These are phyloP conservation scores for Harringtonia aguacate DNA, from an alignment of 2,329 filamentous ascomycete species.

Conservation along the genomic window DNA sequence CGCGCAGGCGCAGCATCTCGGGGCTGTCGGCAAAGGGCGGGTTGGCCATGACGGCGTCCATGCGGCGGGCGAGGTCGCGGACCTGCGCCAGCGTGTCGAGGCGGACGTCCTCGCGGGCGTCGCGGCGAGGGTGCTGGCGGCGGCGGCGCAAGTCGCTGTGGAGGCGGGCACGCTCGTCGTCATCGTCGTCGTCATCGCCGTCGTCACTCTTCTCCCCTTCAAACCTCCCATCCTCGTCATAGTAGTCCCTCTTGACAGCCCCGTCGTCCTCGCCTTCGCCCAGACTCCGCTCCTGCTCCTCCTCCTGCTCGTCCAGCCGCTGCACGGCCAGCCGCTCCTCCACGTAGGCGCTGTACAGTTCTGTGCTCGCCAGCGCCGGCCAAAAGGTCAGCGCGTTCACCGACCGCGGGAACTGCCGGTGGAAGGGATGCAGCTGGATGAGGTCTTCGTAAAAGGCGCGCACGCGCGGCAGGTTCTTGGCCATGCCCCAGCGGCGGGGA, in stretches of 20 bases:
- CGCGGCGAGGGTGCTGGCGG: constrained; percentile 11
- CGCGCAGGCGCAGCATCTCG: constrained; percentile 59
- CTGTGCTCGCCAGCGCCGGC: constrained; percentile 67
- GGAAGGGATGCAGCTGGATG: constrained; percentile 66
- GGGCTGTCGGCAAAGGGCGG: constrained; percentile 59
- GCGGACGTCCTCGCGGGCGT: constrained; percentile 29
- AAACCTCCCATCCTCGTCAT: background rate
- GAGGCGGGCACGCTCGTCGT: background rate
- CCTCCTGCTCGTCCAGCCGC: constrained; percentile 17
- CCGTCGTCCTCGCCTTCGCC: constrained; percentile 11
- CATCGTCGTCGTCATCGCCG: background rate
- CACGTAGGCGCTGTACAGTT: constrained; percentile 64
- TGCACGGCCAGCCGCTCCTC: constrained; percentile 39
- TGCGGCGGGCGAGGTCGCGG: constrained; percentile 50
- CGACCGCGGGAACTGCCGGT: constrained; percentile 44
- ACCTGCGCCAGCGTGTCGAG: constrained; percentile 46
- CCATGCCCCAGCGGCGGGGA: constrained; percentile 27
- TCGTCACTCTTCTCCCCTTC: background rate
- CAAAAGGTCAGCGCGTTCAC: constrained; percentile 68
- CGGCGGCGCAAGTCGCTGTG: background rate
- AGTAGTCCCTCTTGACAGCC: background rate
- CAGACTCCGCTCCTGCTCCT: constrained; percentile 16
- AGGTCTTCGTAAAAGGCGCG: constrained; percentile 64
- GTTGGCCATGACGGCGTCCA: constrained; percentile 61
- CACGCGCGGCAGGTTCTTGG: constrained; percentile 33